Percentiles rank a stretch among this genome's conserved stretches.
phyloP scores from a whole-genome alignment of 768 basidiomycete species.

The Leucocoprinus leucothites region DNA sequence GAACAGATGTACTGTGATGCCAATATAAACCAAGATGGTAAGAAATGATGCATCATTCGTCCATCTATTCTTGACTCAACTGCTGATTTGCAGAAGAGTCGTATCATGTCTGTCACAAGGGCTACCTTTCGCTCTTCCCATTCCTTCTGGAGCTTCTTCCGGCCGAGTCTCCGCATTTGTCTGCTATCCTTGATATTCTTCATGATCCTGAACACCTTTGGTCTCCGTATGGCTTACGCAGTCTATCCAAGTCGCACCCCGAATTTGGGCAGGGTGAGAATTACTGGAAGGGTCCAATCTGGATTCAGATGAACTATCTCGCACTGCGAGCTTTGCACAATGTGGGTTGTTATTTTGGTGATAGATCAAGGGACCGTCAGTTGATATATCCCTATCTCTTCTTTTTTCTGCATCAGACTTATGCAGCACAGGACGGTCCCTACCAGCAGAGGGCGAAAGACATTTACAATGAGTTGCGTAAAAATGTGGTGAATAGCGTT shows the following conservation, averaged over 20 bases:
- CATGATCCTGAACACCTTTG: constrained; percentile 82
- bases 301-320: constrained; percentile 98
- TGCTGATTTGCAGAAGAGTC: constrained; percentile 71
- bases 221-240: constrained; percentile 89
- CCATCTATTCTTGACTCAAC: background rate
- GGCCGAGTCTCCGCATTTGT: constrained; percentile 74
- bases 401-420: constrained; percentile 47
- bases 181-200: constrained; percentile 76
- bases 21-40: constrained; percentile 81
- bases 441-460: constrained; percentile 68
- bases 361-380: background rate
- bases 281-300: constrained; percentile 97
- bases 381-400: background rate
- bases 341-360: constrained; percentile 32
- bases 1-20: constrained; percentile 93
- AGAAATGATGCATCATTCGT: constrained; percentile 10
- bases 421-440: constrained; percentile 78
- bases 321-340: constrained; percentile 76
- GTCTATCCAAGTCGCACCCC: constrained; percentile 83
- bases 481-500: constrained; percentile 84
- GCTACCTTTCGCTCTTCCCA: constrained; percentile 94
- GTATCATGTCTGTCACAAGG: constrained; percentile 84
- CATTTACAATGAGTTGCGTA: constrained; percentile 78
- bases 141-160: constrained; percentile 82
- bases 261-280: constrained; percentile 91